Base-by-base conservation (phyloP, 2,329 filamentous ascomycete species). In the Thermothelomyces thermophilus region DNA sequence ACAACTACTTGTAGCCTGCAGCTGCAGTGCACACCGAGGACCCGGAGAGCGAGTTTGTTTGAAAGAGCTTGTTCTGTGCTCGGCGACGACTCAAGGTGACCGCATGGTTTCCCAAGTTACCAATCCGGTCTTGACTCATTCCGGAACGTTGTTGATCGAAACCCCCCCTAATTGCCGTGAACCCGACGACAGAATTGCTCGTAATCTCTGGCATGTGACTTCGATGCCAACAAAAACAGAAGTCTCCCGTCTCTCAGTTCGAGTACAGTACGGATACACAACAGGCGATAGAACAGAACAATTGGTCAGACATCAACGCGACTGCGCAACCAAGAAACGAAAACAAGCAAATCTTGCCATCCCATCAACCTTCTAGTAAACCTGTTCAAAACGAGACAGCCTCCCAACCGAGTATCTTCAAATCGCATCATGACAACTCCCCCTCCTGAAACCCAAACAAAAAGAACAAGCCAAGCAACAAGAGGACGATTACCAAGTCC, bases 21-120 rank as follows among this genome's bases (percentile, higher is more conserved):
- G n/a, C n/a, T n/a, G n/a, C n/a, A n/a, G 35, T 52, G 41, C 42
- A 46, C 50, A 52, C 46, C 42, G 50, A 52, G 31, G 31, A 3
- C n/a, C 40, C 20, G 26, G n/a, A 39, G 22, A 40, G 26, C 11
- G 7, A 22, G 24, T 31, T 9, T 26, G 19, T 41, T 43, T 39
- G 39, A 31, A 46, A 33, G 37, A 14, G 7, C 22, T 17, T 22
- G 31, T n/a, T 19, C 14, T 37, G 9, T 40, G 33, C 24, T 22
- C 19, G 47, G 14, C 26, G 13, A 33, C 28, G 26, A 43, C 16
- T 14, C 31, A 36, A 11, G 5, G 17, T 30, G 34, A 43, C 31
- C 13, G 10, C n/a, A 20, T 14, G 16, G 6, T 24, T 8, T 14
- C n/a, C 22, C 9, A 14, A 31, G 30, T 22, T 41, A 16, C 48